Percentiles rank a stretch among this genome's conserved stretches.
Conservation (phyloP, 192 early-diverging fungal genomes). For the Podila epicladia region DNA sequence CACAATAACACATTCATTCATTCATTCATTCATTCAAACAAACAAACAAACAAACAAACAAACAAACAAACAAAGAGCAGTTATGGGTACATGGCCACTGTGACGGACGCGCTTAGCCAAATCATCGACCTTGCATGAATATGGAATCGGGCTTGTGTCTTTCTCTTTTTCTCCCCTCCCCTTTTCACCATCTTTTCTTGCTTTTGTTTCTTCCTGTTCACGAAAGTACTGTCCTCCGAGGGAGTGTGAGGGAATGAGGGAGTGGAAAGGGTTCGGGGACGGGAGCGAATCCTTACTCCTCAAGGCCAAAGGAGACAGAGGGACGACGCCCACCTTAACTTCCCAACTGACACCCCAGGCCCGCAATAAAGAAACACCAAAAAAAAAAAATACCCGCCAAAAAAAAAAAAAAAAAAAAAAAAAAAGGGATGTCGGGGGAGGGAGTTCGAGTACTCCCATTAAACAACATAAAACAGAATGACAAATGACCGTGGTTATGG, state of each 20-base stretch:
- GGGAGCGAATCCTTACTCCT: too few species aligned
- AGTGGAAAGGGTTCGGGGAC: background rate
- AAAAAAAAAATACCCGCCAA: constrained; percentile 2
- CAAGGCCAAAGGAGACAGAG: background rate
- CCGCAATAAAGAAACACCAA: too few species aligned
- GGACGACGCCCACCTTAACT: background rate
- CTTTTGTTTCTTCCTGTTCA: background rate
- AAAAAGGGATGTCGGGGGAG: too few species aligned
- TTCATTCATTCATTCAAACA: too few species aligned
- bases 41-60: background rate
- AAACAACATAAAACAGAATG: background rate
- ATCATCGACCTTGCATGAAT: background rate
- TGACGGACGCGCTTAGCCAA: background rate
- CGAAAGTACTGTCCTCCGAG: background rate
- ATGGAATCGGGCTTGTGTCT: too few species aligned
- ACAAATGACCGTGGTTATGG: background rate
- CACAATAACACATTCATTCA: too few species aligned
- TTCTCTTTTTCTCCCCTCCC: background rate
- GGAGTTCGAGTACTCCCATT: background rate
- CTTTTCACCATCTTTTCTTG: constrained; percentile 1
- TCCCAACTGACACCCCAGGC: background rate
- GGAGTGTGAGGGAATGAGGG: background rate
- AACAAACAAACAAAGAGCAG: constrained; percentile 3
- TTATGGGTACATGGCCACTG: background rate
- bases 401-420: constrained; percentile 16